These are phyloP conservation scores for Macadamia tetraphylla DNA, from an alignment of 164 flowering plant genomes.

Conservation along the genomic window DNA sequence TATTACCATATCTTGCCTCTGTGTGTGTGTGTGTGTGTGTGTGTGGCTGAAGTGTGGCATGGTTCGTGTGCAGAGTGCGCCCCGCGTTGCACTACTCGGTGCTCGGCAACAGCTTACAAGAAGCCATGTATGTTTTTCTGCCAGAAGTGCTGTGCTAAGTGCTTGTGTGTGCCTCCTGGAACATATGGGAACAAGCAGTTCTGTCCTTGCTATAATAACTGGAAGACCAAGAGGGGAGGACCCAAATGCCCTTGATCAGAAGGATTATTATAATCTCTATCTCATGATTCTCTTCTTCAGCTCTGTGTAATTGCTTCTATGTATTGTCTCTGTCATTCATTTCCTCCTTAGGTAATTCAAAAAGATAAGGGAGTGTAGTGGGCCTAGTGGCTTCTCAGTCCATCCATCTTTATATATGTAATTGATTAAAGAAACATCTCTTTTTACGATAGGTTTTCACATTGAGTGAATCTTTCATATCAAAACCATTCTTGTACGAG, in stretches of 20 bases:
- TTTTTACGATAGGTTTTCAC: no score
- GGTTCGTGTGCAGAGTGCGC: conserved; percentile 16
- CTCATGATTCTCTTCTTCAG: no score
- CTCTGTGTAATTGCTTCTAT: not conserved
- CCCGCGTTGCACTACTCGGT: conserved; percentile 15
- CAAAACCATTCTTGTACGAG: no score
- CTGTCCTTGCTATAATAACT: conserved; percentile 28
- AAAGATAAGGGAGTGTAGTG: no score
- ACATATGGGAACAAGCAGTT: conserved; percentile 26
- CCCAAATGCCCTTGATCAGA: conserved; percentile 23
- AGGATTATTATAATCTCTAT: not conserved
- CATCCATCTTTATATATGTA: no score
- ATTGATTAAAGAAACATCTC: no score
- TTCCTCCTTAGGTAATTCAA: not conserved
- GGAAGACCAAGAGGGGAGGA: conserved; percentile 28
- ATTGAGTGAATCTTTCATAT: no score
- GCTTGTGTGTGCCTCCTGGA: conserved; percentile 27
- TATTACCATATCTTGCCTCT: not conserved
- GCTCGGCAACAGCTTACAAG: conserved; percentile 23
- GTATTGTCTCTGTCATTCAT: not conserved
- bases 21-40: not conserved
- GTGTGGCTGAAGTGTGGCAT: not conserved
- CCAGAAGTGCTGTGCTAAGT: conserved; percentile 24
- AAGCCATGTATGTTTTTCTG: conserved; percentile 28
- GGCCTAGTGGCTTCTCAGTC: no score